Percentiles rank a stretch among this genome's conserved stretches.
Conservation (phyloP, 768 basidiomycete genomes). For the Naganishia onofrii region DNA sequence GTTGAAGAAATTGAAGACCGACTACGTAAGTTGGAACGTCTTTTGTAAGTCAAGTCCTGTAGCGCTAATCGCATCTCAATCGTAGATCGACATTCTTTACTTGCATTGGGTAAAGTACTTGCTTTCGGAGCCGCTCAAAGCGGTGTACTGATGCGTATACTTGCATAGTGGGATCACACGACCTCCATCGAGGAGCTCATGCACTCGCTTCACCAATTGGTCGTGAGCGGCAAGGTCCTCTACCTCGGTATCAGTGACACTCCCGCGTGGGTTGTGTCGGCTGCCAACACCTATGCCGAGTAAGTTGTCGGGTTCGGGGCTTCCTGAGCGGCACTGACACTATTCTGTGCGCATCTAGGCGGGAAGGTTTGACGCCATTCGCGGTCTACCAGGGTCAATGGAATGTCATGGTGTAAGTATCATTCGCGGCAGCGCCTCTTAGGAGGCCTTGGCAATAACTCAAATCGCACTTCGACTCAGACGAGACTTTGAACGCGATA, state of each 20-base stretch:
- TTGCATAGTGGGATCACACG: constrained; percentile 35
- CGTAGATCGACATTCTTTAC: constrained; percentile 37
- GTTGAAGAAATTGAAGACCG: constrained; percentile 36
- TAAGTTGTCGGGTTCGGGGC: not conserved
- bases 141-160: not conserved
- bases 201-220: constrained; percentile 33
- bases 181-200: constrained; percentile 39
- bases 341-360: not conserved
- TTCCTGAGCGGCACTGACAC: not conserved
- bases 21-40: constrained; percentile 26
- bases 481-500: constrained; percentile 55
- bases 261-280: constrained; percentile 39
- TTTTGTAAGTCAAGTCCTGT: not conserved
- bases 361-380: constrained; percentile 42
- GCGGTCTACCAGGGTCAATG: constrained; percentile 53
- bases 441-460: not conserved
- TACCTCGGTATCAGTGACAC: constrained; percentile 42
- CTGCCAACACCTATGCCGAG: constrained; percentile 38
- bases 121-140: not conserved
- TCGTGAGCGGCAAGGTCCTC: constrained; percentile 38
- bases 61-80: too few relatives aligned
- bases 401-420: constrained; percentile 43
- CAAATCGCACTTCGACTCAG: not conserved
- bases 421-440: not conserved
- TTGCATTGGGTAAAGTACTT: constrained; percentile 35